These are phyloP conservation scores for Aureobasidium namibiae DNA, from an alignment of 2,329 filamentous ascomycete genomes.

Conservation along the genomic window DNA sequence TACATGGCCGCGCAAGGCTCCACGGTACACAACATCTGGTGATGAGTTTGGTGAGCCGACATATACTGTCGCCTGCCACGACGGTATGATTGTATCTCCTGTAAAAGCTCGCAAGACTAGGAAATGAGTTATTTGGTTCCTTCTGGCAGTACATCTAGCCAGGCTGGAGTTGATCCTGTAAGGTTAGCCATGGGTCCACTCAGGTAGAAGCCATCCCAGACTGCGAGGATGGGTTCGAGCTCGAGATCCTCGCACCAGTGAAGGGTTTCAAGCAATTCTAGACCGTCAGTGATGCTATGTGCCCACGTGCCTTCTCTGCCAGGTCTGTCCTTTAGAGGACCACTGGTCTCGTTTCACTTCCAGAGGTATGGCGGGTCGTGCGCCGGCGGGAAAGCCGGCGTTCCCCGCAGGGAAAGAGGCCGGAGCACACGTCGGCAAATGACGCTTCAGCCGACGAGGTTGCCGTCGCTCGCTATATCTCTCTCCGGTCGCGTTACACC, in stretches of 20 bases:
- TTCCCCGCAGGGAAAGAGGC: not conserved
- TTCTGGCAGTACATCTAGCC: too few relatives aligned
- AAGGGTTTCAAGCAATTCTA: slow-evolving; percentile 53
- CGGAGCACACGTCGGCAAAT: not conserved
- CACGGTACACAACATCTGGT: not conserved
- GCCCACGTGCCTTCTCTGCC: slow-evolving; percentile 50
- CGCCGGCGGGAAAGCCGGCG: too few relatives aligned
- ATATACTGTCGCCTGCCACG: too few relatives aligned
- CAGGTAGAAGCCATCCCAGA: slow-evolving; percentile 51
- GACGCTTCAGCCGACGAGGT: not conserved
- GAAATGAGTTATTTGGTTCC: too few relatives aligned
- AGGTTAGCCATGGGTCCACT: slow-evolving; percentile 41
- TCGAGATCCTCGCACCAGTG: slow-evolving; percentile 48
- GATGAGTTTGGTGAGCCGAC: too few relatives aligned
- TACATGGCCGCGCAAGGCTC: too few relatives aligned
- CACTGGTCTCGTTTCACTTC: slow-evolving; percentile 46
- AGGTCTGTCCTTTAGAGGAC: slow-evolving; percentile 44
- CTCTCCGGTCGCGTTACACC: not conserved
- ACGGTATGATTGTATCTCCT: too few relatives aligned
- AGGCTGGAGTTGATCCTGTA: slow-evolving; percentile 42
- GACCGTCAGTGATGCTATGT: slow-evolving; percentile 55
- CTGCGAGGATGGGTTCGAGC: slow-evolving; percentile 48
- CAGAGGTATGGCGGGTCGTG: slow-evolving; percentile 14
- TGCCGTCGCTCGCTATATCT: not conserved
- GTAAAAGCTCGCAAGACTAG: too few relatives aligned